Evolutionary conservation across 305 asterid genomes (phyloP).

Genomic region (Monarda citriodora): DNA sequence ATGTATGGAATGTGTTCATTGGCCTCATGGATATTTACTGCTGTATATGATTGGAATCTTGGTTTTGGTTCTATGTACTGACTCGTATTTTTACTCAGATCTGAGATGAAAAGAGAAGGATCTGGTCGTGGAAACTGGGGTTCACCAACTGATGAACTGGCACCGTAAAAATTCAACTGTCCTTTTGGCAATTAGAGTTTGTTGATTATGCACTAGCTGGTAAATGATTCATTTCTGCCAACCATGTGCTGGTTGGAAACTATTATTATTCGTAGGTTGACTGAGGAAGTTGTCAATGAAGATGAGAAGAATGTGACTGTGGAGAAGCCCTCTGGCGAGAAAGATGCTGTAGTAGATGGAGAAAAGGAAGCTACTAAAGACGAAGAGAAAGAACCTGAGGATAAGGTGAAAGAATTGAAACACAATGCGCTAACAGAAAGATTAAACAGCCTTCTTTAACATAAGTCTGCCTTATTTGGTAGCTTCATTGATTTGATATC

Average conservation of each 20-base stretch:
- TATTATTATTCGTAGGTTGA: slow-evolving; percentile 29
- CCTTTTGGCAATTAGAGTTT: slow-evolving; percentile 10
- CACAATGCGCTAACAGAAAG: neutral
- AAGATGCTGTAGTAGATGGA: slow-evolving; percentile 41
- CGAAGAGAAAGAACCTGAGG: slow-evolving; percentile 83
- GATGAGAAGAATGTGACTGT: slow-evolving; percentile 50
- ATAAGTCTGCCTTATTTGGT: neutral
- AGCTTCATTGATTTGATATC: neutral
- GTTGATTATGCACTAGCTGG: neutral
- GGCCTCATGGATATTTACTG: neutral
- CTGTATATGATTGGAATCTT: too few relatives aligned
- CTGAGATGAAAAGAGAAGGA: slow-evolving; percentile 77
- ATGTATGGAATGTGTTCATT: slow-evolving; percentile 10
- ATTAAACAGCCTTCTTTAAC: neutral
- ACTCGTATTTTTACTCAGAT: slow-evolving; percentile 33
- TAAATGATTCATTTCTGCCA: neutral
- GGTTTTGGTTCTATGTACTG: neutral
- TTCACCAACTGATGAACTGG: slow-evolving; percentile 55
- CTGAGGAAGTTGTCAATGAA: slow-evolving; percentile 55
- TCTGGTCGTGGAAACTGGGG: slow-evolving; percentile 95
- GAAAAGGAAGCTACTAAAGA: slow-evolving; percentile 57
- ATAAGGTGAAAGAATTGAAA: slow-evolving; percentile 47
- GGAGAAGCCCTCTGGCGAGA: slow-evolving; percentile 62
- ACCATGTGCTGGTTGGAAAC: neutral
- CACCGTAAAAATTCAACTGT: slow-evolving; percentile 51